These are phyloP conservation scores for Chlorella sp. DNA, from an alignment of 139 green algal genomes.

Conservation along the genomic window DNA sequence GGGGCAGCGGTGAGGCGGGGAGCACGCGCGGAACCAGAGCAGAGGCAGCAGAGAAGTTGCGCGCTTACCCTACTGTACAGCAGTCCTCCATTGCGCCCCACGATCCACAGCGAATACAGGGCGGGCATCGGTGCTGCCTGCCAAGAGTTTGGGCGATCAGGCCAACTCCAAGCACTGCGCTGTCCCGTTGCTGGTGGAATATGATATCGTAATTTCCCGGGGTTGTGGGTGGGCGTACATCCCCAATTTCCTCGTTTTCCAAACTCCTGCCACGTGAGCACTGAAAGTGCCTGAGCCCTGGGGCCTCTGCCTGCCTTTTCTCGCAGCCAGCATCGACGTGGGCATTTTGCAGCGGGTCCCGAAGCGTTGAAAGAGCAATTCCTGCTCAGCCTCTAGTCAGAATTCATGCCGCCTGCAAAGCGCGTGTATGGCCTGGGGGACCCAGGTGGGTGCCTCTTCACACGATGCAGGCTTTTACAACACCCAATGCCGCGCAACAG, in stretches of 20 bases:
- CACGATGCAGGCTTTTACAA: neutral
- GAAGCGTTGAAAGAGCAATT: too few species aligned
- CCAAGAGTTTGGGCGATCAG: too few species aligned
- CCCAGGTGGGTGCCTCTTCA: neutral
- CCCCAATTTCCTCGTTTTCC: too few species aligned
- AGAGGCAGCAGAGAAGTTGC: neutral
- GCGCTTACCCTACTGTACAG: conserved; percentile 49
- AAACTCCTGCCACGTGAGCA: too few species aligned
- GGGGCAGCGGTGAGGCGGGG: neutral
- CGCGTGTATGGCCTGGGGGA: conserved; percentile 10
- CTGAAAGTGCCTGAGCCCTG: too few species aligned
- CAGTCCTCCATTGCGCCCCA: conserved; percentile 50
- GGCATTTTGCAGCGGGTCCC: too few species aligned
- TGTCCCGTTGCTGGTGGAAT: too few species aligned
- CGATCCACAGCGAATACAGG: conserved; percentile 53
- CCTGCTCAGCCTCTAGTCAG: too few species aligned
- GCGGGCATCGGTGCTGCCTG: conserved; percentile 16
- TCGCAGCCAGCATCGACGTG: too few species aligned
- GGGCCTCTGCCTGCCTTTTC: too few species aligned
- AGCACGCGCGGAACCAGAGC: neutral
- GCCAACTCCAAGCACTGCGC: neutral
- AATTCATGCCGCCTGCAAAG: neutral
- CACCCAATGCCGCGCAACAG: neutral
- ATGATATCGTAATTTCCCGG: too few species aligned
- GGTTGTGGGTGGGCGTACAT: too few species aligned